Base-by-base conservation (phyloP, 2,329 filamentous ascomycete genomes). In the Ceratocystis eucalypticola region DNA sequence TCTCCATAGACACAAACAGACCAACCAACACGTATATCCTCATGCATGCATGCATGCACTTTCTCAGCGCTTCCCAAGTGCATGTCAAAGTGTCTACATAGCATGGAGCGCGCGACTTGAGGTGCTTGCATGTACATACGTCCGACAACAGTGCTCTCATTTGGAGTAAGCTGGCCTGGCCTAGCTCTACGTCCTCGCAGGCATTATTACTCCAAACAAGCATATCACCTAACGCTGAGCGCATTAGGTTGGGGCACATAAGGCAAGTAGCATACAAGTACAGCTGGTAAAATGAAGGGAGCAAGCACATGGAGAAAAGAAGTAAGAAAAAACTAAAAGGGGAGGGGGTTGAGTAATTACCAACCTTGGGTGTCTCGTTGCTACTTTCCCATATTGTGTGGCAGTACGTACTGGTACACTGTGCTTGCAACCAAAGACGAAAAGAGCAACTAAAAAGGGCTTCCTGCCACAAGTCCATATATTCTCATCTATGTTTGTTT, bases 21-120 rank as follows among this genome's bases (percentile, higher is more conserved):
- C 48, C 15, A 3, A 6, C 1, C n/a, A 25, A 53, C 48, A 53
- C 48, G 48, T 28, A 53, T 53, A 15, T 17, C 48, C 25, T 25
- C 48, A 53, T 53, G 48, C 17, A 48, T 48, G 28, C 28, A 28
- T 28, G 45, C 48, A 53, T 28, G 12, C 48, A 53, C 48, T 53
- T 41, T 53, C 37, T 41, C 37, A 41, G 37, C 8, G 37, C 37
- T 41, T 41, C 48, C 48, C 25, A 28, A 12, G 48, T 15, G 48
- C 20, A 59, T 59, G 28, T 59, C 53, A 37, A 59, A 59, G 53
- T 59, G 53, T 25, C 53, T 59, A 30, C 53, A 59, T 59, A 59
- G 28, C 28, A 59, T 37, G 28, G 30, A 37, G 53, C 15, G 15
- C 28, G 15, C 37, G 28, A 59, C 28, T 37, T 59, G 15, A 7